phyloP scores from a whole-genome alignment of 345 rosid species.

The Citrus inodora region DNA sequence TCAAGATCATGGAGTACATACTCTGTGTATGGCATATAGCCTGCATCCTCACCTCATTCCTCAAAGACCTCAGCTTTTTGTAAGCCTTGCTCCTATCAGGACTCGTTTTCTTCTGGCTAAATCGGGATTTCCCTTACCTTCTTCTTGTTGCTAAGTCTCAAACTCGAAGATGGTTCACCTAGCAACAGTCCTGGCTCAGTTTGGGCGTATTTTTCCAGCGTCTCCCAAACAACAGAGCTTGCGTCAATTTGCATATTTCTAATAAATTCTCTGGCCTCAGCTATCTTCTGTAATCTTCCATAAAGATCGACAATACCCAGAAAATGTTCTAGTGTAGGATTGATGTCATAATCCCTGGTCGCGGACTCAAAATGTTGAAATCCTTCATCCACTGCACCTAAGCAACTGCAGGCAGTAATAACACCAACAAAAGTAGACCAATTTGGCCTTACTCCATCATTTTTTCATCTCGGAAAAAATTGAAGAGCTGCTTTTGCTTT shows the following conservation, averaged over 20 bases:
- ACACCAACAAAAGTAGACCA: constrained; percentile 5
- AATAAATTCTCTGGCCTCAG: neutral
- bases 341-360: constrained; percentile 2
- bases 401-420: neutral
- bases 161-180: neutral
- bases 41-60: constrained; percentile 14
- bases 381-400: constrained; percentile 16
- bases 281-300: constrained; percentile 9
- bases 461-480: constrained; percentile 8
- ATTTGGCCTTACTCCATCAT: constrained; percentile 7
- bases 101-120: constrained; percentile 4
- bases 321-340: constrained; percentile 2
- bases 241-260: constrained; percentile 9
- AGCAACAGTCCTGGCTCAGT: neutral
- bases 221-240: constrained; percentile 2
- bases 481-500: constrained; percentile 3
- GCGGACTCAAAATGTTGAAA: constrained; percentile 1
- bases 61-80: constrained; percentile 6
- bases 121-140: neutral
- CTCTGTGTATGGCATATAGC: neutral
- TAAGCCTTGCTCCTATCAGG: constrained; percentile 10
- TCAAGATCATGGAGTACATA: constrained; percentile 9
- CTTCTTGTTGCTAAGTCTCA: constrained; percentile 4
- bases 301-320: constrained; percentile 9
- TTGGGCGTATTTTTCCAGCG: constrained; percentile 10